Evolutionary conservation across 2,329 filamentous ascomycete species (phyloP).

Genomic region (Aspergillus flavus): DNA sequence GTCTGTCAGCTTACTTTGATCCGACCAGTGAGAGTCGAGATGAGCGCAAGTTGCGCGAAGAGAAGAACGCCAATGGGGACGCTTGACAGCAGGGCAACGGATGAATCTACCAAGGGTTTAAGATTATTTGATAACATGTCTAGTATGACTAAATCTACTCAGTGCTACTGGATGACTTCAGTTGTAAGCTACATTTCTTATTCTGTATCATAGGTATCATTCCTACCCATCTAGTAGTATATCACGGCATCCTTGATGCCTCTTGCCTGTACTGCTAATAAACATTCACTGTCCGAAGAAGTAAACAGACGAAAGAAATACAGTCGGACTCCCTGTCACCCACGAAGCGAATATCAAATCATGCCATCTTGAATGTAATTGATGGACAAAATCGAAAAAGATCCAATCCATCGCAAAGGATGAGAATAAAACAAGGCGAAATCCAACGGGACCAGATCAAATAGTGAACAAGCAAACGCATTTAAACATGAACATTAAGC

Average conservation of each 20-base stretch:
- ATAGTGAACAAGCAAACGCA: conserved; percentile 1
- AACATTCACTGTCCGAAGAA: conserved; percentile 3
- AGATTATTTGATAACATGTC: background rate
- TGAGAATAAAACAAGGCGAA: background rate
- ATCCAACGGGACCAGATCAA: background rate
- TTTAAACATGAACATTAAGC: conserved; percentile 4
- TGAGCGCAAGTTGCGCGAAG: background rate
- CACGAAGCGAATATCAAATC: background rate
- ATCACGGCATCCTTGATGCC: conserved; percentile 3
- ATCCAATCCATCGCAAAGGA: background rate
- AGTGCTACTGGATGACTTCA: background rate
- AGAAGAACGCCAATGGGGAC: background rate
- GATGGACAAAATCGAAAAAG: background rate
- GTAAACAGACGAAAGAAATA: conserved; percentile 1
- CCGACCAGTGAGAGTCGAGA: background rate
- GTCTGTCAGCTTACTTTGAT: background rate
- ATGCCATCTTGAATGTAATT: background rate
- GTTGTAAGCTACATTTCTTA: background rate
- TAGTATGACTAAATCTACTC: background rate
- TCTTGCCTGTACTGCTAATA: conserved; percentile 3
- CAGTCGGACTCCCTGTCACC: conserved; percentile 4
- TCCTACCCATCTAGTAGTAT: conserved; percentile 4
- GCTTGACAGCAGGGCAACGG: background rate
- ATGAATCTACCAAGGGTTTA: background rate
- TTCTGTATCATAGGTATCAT: conserved; percentile 4